Percentiles rank a stretch among this genome's conserved stretches.
Evolutionary conservation across 805 yeast genomes (phyloP).

Genomic region (Cyberlindnera bimundalis): DNA sequence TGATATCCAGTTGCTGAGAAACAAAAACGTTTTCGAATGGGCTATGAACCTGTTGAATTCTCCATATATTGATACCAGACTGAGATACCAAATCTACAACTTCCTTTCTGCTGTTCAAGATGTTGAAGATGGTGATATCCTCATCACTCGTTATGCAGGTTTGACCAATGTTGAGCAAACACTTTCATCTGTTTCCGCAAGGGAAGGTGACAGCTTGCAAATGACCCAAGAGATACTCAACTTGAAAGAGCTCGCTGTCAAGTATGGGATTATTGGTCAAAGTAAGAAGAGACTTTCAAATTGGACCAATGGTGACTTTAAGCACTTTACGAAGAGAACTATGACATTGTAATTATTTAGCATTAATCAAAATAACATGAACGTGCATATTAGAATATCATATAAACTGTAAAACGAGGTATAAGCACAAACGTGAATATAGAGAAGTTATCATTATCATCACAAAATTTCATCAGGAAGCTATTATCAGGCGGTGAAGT

Average conservation of each 20-base stretch:
- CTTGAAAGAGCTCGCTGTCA: slow-evolving; percentile 43
- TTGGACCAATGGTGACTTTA: slow-evolving; percentile 57
- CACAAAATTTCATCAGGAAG: not conserved
- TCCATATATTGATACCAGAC: slow-evolving; percentile 42
- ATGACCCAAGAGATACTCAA: slow-evolving; percentile 35
- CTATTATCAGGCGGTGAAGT: slow-evolving; percentile 3
- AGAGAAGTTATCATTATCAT: not conserved
- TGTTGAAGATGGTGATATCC: slow-evolving; percentile 54
- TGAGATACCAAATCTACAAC: slow-evolving; percentile 38
- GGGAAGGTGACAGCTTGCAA: slow-evolving; percentile 6
- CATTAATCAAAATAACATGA: not conserved
- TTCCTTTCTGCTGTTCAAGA: slow-evolving; percentile 46
- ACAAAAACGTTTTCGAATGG: slow-evolving; percentile 65
- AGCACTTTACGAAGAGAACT: slow-evolving; percentile 43
- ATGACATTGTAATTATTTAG: not conserved
- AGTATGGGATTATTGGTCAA: slow-evolving; percentile 39
- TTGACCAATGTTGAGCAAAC: slow-evolving; percentile 38
- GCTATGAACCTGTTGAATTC: slow-evolving; percentile 49
- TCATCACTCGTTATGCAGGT: slow-evolving; percentile 57
- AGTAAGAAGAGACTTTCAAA: slow-evolving; percentile 54
- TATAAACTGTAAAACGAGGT: not conserved
- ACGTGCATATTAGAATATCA: slow-evolving; percentile 1
- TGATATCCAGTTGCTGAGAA: slow-evolving; percentile 54
- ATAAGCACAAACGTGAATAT: not conserved
- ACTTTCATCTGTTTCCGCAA: slow-evolving; percentile 1